Evolutionary conservation across 1,139 yeast genomes (phyloP).

Genomic region (Candida dubliniensis): DNA sequence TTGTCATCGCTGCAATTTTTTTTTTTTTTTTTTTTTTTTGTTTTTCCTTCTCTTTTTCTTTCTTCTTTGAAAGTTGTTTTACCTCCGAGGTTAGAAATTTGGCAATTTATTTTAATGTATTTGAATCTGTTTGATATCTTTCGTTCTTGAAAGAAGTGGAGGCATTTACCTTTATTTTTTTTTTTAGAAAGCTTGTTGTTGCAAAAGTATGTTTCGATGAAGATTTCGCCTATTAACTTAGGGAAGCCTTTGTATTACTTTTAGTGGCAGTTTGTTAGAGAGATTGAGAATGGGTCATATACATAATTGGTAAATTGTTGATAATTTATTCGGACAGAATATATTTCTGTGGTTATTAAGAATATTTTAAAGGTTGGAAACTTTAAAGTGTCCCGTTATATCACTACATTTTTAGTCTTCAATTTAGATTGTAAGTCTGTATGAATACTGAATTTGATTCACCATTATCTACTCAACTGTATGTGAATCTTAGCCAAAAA

Average conservation of each 20-base stretch:
- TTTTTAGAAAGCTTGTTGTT: constrained; percentile 17
- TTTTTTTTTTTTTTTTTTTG: constrained; percentile 7
- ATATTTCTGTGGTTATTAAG: constrained; percentile 47
- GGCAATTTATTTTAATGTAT: constrained; percentile 26
- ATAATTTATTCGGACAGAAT: constrained; percentile 46
- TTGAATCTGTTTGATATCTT: constrained; percentile 6
- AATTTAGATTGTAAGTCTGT: neutral
- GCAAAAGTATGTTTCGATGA: constrained; percentile 6
- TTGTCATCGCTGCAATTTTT: constrained; percentile 3
- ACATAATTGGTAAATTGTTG: constrained; percentile 39
- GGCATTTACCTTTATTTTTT: neutral
- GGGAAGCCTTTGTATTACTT: constrained; percentile 25
- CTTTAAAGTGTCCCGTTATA: constrained; percentile 57
- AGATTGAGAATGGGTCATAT: constrained; percentile 9
- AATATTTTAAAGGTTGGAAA: constrained; percentile 42
- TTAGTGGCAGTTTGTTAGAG: constrained; percentile 18
- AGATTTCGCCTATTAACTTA: constrained; percentile 52
- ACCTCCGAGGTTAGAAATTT: constrained; percentile 37
- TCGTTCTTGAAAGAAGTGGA: constrained; percentile 13
- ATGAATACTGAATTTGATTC: neutral
- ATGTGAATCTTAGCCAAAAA: too few relatives aligned
- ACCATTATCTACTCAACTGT: too few relatives aligned
- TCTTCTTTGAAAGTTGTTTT: constrained; percentile 35
- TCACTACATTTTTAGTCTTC: constrained; percentile 50
- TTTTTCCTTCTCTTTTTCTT: constrained; percentile 14